These are phyloP conservation scores for Neocucurbitaria cava DNA, from an alignment of 2,329 filamentous ascomycete species.

Conservation along the genomic window DNA sequence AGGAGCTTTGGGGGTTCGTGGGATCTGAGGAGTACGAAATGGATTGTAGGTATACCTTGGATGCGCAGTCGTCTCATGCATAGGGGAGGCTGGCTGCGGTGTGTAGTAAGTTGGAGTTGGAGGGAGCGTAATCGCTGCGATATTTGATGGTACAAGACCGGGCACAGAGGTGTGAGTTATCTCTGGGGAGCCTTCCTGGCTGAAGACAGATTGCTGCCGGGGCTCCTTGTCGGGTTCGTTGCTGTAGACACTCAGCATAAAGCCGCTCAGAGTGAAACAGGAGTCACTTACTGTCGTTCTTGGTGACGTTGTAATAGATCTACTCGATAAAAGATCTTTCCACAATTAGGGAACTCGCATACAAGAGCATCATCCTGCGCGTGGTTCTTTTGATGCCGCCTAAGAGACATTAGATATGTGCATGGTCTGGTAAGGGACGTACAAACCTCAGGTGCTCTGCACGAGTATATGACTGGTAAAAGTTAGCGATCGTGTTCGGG, in stretches of 20 bases:
- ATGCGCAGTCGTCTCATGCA: constrained; percentile 31
- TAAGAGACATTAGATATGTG: constrained; percentile 24
- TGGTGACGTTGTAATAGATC: constrained; percentile 55
- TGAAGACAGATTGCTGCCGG: constrained; percentile 29
- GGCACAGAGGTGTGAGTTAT: constrained; percentile 19
- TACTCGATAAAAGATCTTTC: constrained; percentile 52
- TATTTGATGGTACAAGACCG: constrained; percentile 19
- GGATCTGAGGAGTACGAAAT: constrained; percentile 49
- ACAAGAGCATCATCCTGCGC: constrained; percentile 49
- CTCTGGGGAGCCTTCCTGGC: constrained; percentile 34
- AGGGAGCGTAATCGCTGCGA: constrained; percentile 20
- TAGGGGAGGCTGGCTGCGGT: constrained; percentile 28
- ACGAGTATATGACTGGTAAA: constrained; percentile 54
- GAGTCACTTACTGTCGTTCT: constrained; percentile 52
- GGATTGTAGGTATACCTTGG: constrained; percentile 47
- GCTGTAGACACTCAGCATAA: constrained; percentile 29
- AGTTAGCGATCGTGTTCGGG: constrained; percentile 24
- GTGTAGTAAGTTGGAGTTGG: constrained; percentile 24
- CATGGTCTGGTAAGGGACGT: neutral
- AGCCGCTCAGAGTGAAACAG: neutral
- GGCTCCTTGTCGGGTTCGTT: constrained; percentile 37
- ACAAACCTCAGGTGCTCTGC: constrained; percentile 55
- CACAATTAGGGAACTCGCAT: constrained; percentile 52
- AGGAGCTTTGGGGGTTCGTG: constrained; percentile 41
- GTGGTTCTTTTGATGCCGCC: constrained; percentile 58